Evolutionary conservation across 1,139 yeast species (phyloP).

Genomic region (Saccharomyces hybrid): DNA sequence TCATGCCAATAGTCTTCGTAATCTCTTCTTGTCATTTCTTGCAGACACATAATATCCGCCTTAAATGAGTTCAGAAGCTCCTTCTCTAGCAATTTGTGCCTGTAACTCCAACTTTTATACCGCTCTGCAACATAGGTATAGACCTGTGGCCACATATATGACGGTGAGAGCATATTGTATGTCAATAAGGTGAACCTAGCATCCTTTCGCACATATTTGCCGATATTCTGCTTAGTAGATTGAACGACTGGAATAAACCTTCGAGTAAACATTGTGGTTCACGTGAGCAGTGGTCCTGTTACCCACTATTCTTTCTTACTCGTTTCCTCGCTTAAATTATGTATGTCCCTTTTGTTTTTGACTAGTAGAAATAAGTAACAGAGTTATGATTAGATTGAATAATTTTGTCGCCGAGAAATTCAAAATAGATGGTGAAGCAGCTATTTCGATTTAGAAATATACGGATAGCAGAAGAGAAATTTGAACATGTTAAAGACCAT

Average conservation of each 20-base stretch:
- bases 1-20: conserved; percentile 41
- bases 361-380: not conserved
- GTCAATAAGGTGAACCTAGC: conserved; percentile 32
- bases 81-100: conserved; percentile 41
- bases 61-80: conserved; percentile 36
- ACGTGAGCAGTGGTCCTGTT: not conserved
- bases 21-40: conserved; percentile 48
- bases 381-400: not conserved
- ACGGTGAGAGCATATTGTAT: conserved; percentile 48
- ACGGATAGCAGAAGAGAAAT: not conserved
- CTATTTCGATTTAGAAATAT: not conserved
- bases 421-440: not conserved
- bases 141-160: conserved; percentile 51
- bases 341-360: not conserved
- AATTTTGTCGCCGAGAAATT: not conserved
- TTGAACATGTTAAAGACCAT: not conserved
- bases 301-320: not conserved
- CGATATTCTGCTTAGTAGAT: not conserved
- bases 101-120: conserved; percentile 42
- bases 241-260: conserved; percentile 12
- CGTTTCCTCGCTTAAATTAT: not conserved
- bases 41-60: conserved; percentile 54
- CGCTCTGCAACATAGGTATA: conserved; percentile 43
- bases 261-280: conserved; percentile 11
- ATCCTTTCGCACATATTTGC: not conserved